Base-by-base conservation (phyloP, 1,284 basidiomycete species). In the Macrocybe sp. region DNA sequence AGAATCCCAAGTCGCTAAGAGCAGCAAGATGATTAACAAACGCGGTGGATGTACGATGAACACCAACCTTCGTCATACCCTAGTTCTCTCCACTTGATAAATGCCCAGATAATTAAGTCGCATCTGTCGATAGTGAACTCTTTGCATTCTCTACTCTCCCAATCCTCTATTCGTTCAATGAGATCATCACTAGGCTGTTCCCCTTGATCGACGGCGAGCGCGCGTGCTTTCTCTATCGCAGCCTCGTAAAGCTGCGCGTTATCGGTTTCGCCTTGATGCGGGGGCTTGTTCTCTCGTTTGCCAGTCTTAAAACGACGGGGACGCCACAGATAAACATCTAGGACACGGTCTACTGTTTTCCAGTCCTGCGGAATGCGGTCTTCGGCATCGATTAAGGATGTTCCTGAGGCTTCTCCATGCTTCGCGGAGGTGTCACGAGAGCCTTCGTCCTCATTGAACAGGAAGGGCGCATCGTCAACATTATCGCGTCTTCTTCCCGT, bases 21-120 rank as follows among this genome's bases (percentile, higher is more conserved):
- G 38, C 32, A 36, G 32, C 51, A 58, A 54, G 41, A 35, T 44
- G 48, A 28, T 44, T 30, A 35, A 37, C 10, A n/a, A 28, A 28
- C 29, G 49, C 33, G 51, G 36, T 35, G 4, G 31, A 16, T 7
- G 35, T 33, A 9, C 37, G 30, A 50, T 35, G 41, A 22, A 4
- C 4, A 58, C 76, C 51, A 48, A 92, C 92, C 83, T 69, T 93
- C 84, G 32, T 93, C 90, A 55, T 97, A 97, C 29, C 86, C 83
- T 38, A 96, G 72, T 55, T 95, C 92, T 34, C 85, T 75, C 92
- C 93, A 97, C 65, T 97, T 97, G 55, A 92, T 75, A 60, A 90
- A 89, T 6, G 75, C 77, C 83, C 85, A 90, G n/a, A 83, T 72
- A 33, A 92, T 78, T 37, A 75, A 64, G 28, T 79, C 69, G 12